These are phyloP conservation scores for Cordyceps militaris DNA, from an alignment of 2,329 filamentous ascomycete species.

Conservation along the genomic window DNA sequence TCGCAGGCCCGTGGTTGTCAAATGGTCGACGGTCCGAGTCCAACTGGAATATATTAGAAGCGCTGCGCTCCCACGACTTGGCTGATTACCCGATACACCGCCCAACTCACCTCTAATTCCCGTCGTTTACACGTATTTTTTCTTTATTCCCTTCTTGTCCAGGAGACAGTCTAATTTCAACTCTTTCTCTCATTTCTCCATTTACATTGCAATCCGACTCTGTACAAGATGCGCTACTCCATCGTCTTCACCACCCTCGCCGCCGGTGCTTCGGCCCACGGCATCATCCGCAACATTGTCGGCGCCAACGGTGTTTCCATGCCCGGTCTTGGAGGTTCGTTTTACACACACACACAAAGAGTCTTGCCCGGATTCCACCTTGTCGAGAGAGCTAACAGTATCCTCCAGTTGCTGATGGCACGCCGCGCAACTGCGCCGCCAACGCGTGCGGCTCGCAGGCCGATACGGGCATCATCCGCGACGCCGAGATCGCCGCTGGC, in stretches of 20 bases:
- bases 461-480: conserved; percentile 57
- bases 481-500: conserved; percentile 43
- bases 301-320: conserved; percentile 52
- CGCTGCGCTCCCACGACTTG: not conserved
- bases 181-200: not conserved
- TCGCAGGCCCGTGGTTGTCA: not conserved
- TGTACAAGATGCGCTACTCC: conserved; percentile 6
- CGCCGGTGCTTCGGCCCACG: conserved; percentile 34
- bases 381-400: too few relatives aligned
- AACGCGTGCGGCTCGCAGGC: conserved; percentile 51
- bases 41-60: not conserved
- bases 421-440: conserved; percentile 52
- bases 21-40: not conserved
- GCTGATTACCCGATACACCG: not conserved
- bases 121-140: not conserved
- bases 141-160: not conserved
- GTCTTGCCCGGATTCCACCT: too few relatives aligned
- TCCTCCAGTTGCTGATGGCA: conserved; percentile 45
- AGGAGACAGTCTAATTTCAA: not conserved
- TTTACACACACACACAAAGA: not conserved
- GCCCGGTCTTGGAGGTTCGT: conserved; percentile 37
- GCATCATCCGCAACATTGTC: conserved; percentile 43
- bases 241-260: not conserved
- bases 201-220: not conserved
- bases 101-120: not conserved